Percentiles rank a stretch among this genome's conserved stretches.
Conservation (phyloP, 2,329 filamentous ascomycete species). For the Exophiala bonariae region DNA sequence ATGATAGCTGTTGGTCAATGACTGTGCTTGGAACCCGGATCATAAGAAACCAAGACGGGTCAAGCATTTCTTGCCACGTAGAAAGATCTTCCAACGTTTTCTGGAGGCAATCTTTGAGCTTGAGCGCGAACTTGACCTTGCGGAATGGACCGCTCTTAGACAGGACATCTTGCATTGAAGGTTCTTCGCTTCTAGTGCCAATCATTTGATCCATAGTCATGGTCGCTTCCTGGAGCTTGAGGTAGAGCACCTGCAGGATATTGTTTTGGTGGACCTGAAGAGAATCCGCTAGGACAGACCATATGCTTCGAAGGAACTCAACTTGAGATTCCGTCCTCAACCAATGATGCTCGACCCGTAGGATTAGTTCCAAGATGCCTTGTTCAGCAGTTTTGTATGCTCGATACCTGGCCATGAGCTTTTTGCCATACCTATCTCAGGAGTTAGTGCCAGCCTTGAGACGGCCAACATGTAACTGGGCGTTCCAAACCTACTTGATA, state of each 20-base stretch:
- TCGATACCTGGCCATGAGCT: neutral
- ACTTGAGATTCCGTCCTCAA: neutral
- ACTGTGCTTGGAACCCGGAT: neutral
- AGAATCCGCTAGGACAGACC: neutral
- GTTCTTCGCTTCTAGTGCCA: too few relatives aligned
- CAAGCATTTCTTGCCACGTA: neutral
- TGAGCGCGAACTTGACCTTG: neutral
- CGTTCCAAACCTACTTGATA: too few relatives aligned
- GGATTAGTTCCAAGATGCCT: neutral
- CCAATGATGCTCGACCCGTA: neutral
- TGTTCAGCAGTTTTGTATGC: neutral
- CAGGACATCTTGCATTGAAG: too few relatives aligned
- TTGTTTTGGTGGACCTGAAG: neutral
- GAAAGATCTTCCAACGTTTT: conserved; percentile 1
- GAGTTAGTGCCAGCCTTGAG: too few relatives aligned
- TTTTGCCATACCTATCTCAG: neutral
- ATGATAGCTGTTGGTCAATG: neutral
- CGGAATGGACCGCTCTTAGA: too few relatives aligned
- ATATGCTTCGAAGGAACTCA: neutral
- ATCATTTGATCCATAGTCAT: too few relatives aligned
- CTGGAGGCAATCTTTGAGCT: neutral
- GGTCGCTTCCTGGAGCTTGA: neutral
- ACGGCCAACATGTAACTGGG: too few relatives aligned
- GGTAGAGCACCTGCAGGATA: neutral
- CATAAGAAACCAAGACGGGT: conserved; percentile 2